Evolutionary conservation across 495 filamentous ascomycete species (phyloP), one percentile per base, ranked within the genome.

Genomic region (Xylaria sp.): DNA sequence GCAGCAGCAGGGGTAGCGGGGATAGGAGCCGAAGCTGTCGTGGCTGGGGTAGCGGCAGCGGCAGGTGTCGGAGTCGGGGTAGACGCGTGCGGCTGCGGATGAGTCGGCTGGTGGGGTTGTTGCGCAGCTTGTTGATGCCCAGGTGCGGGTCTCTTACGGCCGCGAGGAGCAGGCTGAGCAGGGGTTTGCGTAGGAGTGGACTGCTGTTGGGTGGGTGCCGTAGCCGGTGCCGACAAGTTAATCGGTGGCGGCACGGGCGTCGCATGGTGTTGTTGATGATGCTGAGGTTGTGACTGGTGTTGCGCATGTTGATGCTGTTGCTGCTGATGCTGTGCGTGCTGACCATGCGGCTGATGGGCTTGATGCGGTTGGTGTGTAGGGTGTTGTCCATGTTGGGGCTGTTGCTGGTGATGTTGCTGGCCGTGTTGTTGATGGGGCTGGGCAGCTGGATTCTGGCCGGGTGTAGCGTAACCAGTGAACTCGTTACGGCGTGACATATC

Each of bases 401-500:
- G 59, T 26, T 78, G 75, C 40, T 75, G 75, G 33, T 77, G 77
- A 29, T 78, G 76, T 64, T 75, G 76, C 61, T 78, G 77, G 52
- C 70, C 68, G 48, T 78, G 77, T 40, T 73, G 68, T 44, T 73
- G 77, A 43, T 78, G 77, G 21, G 73, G 71, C 63, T 76, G 76
- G 70, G 81, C 73, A 58, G 73, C 75, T 11, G 77, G 69, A 61
- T 77, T 78, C 19, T 72, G 69, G 58, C 71, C 69, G 50, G 73
- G 73, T 19, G 69, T 64, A 33, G 73, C 57, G 72, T 77, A 78
- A 68, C 75, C 73, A 70, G 73, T 58, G 37, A 77, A 80, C 57
- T 83, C 82, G 66, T 81, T 82, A 64, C 83, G 80, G 61, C 82
- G 82, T 69, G 77, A 75, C 80, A 84, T 77, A 70, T 85, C 80